Conservation (phyloP, 2,329 filamentous ascomycete species). For the Colletotrichum sp. region DNA sequence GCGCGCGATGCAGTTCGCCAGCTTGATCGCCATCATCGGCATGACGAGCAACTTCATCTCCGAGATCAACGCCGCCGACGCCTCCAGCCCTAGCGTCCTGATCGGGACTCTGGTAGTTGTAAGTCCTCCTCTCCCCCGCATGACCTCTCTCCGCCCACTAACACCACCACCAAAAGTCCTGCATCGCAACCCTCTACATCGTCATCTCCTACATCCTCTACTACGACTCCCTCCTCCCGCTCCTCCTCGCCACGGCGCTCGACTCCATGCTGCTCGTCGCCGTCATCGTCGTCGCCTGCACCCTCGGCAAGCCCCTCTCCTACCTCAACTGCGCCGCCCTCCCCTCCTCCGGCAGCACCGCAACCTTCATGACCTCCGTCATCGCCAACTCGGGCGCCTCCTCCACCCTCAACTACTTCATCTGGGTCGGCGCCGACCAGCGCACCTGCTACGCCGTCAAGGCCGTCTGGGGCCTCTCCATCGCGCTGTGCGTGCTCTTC, state of each 20-base stretch:
- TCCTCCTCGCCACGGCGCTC: constrained; percentile 69
- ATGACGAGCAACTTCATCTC: constrained; percentile 83
- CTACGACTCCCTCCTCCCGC: constrained; percentile 76
- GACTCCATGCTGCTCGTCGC: constrained; percentile 78
- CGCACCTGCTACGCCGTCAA: constrained; percentile 84
- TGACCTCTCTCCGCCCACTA: background rate
- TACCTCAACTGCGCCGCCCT: constrained; percentile 73
- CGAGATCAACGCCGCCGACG: constrained; percentile 71
- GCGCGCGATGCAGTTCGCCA: constrained; percentile 72
- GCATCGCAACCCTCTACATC: constrained; percentile 80
- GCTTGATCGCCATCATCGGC: constrained; percentile 79
- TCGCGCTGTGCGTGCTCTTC: constrained; percentile 77
- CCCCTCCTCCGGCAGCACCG: constrained; percentile 43
- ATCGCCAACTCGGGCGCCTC: constrained; percentile 43
- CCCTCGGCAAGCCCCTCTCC: constrained; percentile 81
- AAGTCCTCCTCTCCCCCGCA: constrained; percentile 42
- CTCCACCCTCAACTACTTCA: constrained; percentile 43
- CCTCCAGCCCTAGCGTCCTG: constrained; percentile 73
- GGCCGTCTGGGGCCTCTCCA: constrained; percentile 84
- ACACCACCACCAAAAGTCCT: constrained; percentile 60
- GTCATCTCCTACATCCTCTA: constrained; percentile 83
- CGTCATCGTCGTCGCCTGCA: constrained; percentile 76
- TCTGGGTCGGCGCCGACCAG: constrained; percentile 57
- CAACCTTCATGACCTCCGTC: constrained; percentile 49
- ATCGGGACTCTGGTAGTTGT: constrained; percentile 83